A percentile compares a stretch with the other conserved stretches of the same genome.
These are phyloP conservation scores for Erysimum cheiri DNA, from an alignment of 441 rosid species.

Conservation along the genomic window DNA sequence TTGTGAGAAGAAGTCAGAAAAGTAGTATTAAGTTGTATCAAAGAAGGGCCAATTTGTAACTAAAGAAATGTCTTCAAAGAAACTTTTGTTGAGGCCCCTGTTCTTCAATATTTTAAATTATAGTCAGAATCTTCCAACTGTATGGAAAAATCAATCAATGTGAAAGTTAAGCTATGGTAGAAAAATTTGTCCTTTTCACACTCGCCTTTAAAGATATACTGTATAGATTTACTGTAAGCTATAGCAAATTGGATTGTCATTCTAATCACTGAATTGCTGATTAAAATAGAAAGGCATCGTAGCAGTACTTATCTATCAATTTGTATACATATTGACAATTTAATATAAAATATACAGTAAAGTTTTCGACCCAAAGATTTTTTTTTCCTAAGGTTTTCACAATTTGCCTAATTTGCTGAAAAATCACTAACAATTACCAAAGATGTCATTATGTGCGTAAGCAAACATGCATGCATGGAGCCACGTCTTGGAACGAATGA, in stretches of 20 bases:
- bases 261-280: neutral
- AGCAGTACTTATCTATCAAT: too few species aligned
- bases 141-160: constrained; percentile 14
- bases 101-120: neutral
- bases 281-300: neutral
- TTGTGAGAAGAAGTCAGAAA: neutral
- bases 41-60: neutral
- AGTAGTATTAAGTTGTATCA: neutral
- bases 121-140: constrained; percentile 20
- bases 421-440: neutral
- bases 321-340: too few species aligned
- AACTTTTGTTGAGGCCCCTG: constrained; percentile 28
- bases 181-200: constrained; percentile 13
- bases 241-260: neutral
- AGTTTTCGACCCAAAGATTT: too few species aligned
- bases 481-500: constrained; percentile 28
- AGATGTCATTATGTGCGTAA: constrained; percentile 10
- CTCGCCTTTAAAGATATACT: neutral
- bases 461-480: constrained; percentile 34
- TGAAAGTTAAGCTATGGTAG: neutral
- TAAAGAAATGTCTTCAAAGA: constrained; percentile 11
- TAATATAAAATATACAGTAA: too few species aligned
- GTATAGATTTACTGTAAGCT: too few species aligned
- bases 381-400: neutral
- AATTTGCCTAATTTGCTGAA: neutral